These are phyloP conservation scores for Xylariaceae sp. DNA, from an alignment of 2,329 filamentous ascomycete species.

Conservation along the genomic window DNA sequence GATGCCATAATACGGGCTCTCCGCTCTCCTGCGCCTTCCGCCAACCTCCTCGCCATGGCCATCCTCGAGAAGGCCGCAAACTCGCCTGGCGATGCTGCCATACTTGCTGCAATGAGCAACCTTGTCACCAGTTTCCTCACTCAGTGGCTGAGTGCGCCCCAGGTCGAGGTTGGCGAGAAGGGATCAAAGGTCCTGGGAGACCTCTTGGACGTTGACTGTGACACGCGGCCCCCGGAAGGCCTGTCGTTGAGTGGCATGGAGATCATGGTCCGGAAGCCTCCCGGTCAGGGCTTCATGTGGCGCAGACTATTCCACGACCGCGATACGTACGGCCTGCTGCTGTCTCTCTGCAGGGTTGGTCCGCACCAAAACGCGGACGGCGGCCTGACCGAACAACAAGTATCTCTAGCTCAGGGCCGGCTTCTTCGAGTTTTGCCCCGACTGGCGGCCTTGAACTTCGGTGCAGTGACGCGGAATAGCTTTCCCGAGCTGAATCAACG, in stretches of 20 bases:
- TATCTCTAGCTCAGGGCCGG: conserved; percentile 45
- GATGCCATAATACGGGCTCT: conserved; percentile 45
- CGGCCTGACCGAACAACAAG: conserved; percentile 27
- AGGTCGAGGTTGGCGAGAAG: conserved; percentile 49
- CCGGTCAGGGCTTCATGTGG: conserved; percentile 49
- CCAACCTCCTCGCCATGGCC: conserved; percentile 49
- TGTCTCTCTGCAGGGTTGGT: conserved; percentile 28
- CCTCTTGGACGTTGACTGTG: conserved; percentile 49
- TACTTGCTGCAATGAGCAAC: conserved; percentile 41
- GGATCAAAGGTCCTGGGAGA: conserved; percentile 43
- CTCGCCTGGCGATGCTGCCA: conserved; percentile 39
- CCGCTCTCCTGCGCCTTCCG: conserved; percentile 44
- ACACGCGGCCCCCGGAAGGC: conserved; percentile 24
- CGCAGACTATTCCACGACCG: conserved; percentile 39
- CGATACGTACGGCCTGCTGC: conserved; percentile 37
- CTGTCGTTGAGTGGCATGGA: conserved; percentile 27
- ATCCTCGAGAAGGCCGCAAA: conserved; percentile 48
- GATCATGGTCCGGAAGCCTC: conserved; percentile 29
- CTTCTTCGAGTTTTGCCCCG: conserved; percentile 44
- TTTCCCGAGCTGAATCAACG: conserved; percentile 27
- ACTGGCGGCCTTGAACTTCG: conserved; percentile 39
- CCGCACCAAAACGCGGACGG: conserved; percentile 20
- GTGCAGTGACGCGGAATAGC: conserved; percentile 29
- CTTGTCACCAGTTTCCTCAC: conserved; percentile 41
- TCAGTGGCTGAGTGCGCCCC: conserved; percentile 45